Conservation (phyloP, 495 filamentous ascomycete genomes). For the Penicillium roqueforti region DNA sequence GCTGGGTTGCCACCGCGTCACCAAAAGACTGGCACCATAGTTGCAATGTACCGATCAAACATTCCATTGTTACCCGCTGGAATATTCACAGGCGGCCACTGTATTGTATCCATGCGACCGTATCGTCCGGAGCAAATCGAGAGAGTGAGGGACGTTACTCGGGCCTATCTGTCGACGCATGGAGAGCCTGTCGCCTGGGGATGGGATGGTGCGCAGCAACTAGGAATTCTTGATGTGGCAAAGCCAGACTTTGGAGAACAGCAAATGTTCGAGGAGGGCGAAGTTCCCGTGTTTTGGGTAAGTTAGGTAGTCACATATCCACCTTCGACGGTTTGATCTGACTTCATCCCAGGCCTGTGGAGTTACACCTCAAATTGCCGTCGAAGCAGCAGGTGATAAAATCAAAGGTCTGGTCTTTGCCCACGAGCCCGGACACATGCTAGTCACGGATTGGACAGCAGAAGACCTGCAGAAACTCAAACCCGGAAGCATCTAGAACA, state of each 20-base stretch:
- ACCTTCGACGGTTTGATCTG: not conserved
- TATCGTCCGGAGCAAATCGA: conserved; percentile 45
- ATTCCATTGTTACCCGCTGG: conserved; percentile 48
- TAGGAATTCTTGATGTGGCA: conserved; percentile 46
- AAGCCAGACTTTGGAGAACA: conserved; percentile 45
- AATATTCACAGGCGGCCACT: conserved; percentile 45
- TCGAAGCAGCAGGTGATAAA: conserved; percentile 40
- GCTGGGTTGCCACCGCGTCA: conserved; percentile 47
- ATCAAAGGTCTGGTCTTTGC: conserved; percentile 48
- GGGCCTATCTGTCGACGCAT: conserved; percentile 44
- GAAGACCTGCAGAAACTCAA: conserved; percentile 16
- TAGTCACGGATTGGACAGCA: conserved; percentile 44
- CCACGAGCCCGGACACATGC: conserved; percentile 55
- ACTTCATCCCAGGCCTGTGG: conserved; percentile 43
- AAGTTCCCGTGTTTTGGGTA: conserved; percentile 53
- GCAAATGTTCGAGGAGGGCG: conserved; percentile 33
- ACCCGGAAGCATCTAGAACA: conserved; percentile 6
- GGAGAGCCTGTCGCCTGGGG: conserved; percentile 60
- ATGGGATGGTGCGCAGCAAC: conserved; percentile 44
- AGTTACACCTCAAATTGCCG: conserved; percentile 55
- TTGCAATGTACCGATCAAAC: conserved; percentile 52
- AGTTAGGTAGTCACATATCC: conserved; percentile 1
- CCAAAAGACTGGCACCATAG: conserved; percentile 30
- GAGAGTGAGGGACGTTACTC: conserved; percentile 44
- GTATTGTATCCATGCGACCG: conserved; percentile 54